Evolutionary conservation across 768 basidiomycete genomes (phyloP).

Genomic region (Mycena polygramma): DNA sequence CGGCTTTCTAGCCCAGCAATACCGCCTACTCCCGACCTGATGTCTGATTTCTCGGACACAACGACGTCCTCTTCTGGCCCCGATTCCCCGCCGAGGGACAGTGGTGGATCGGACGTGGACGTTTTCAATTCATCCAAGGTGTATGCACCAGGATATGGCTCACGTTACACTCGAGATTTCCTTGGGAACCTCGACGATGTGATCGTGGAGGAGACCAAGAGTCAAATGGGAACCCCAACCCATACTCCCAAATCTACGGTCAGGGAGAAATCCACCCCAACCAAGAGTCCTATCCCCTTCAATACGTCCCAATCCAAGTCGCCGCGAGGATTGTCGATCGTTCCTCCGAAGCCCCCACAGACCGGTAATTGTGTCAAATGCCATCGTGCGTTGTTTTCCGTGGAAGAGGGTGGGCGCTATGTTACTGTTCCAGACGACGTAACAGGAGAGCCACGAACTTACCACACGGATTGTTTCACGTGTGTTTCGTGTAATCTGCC

Average conservation of each 20-base stretch:
- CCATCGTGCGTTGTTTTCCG: constrained; percentile 66
- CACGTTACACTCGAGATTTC: constrained; percentile 45
- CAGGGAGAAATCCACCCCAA: constrained; percentile 31
- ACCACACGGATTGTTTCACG: constrained; percentile 83
- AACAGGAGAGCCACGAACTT: constrained; percentile 65
- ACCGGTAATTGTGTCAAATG: constrained; percentile 74
- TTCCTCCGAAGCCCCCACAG: constrained; percentile 44
- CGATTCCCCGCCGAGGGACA: constrained; percentile 63
- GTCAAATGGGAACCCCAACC: constrained; percentile 49
- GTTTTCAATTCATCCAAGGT: constrained; percentile 35
- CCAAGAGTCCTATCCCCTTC: constrained; percentile 34
- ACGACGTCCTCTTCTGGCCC: constrained; percentile 65
- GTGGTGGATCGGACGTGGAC: constrained; percentile 39
- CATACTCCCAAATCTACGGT: constrained; percentile 47
- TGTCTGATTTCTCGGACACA: constrained; percentile 71
- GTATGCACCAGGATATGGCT: constrained; percentile 36
- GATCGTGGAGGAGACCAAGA: constrained; percentile 48
- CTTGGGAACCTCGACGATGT: constrained; percentile 43
- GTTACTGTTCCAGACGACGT: constrained; percentile 76
- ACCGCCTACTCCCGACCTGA: constrained; percentile 72
- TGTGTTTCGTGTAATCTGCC: constrained; percentile 74
- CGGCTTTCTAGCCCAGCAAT: constrained; percentile 38
- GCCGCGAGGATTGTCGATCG: constrained; percentile 39
- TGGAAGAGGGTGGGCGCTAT: constrained; percentile 71
- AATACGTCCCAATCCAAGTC: constrained; percentile 32